Conservation (phyloP, 306 rosid genomes). For the Medicago ruthenica region DNA sequence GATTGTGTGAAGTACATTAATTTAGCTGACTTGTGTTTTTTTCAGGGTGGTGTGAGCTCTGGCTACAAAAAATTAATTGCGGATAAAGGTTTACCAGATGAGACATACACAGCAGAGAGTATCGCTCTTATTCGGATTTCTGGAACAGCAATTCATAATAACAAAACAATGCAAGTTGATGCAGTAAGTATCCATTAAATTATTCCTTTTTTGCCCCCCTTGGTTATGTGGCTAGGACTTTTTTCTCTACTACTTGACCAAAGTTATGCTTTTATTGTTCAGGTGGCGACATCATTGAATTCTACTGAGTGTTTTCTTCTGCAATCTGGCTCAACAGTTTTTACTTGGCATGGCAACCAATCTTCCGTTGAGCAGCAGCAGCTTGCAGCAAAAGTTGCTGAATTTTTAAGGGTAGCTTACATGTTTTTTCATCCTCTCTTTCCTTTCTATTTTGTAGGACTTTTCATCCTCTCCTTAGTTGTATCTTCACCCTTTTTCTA, state of each 20-base stretch:
- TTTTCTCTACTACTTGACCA: constrained; percentile 37
- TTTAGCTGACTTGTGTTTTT: constrained; percentile 43
- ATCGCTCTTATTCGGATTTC: constrained; percentile 84
- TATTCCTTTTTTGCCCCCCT: constrained; percentile 33
- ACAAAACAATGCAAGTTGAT: constrained; percentile 88
- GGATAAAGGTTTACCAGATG: constrained; percentile 80
- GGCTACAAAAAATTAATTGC: constrained; percentile 75
- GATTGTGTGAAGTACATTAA: constrained; percentile 34
- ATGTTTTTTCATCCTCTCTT: neutral
- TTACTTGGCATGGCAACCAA: constrained; percentile 96
- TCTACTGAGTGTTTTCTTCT: constrained; percentile 83
- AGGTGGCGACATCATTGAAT: constrained; percentile 88
- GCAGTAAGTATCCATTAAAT: constrained; percentile 64
- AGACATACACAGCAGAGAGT: constrained; percentile 72
- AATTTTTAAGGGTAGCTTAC: constrained; percentile 77
- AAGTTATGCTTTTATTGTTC: constrained; percentile 45
- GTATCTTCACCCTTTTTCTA: neutral
- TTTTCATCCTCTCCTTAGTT: neutral
- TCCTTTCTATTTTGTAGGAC: neutral
- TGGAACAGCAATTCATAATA: constrained; percentile 82
- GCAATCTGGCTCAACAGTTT: constrained; percentile 92
- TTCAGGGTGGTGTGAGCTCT: constrained; percentile 95
- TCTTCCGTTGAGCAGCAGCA: constrained; percentile 91
- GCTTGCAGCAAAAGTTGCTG: constrained; percentile 87
- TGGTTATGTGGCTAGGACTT: constrained; percentile 22